phyloP scores from a whole-genome alignment of 2,329 filamentous ascomycete species.

The Diaporthe ampelina region DNA sequence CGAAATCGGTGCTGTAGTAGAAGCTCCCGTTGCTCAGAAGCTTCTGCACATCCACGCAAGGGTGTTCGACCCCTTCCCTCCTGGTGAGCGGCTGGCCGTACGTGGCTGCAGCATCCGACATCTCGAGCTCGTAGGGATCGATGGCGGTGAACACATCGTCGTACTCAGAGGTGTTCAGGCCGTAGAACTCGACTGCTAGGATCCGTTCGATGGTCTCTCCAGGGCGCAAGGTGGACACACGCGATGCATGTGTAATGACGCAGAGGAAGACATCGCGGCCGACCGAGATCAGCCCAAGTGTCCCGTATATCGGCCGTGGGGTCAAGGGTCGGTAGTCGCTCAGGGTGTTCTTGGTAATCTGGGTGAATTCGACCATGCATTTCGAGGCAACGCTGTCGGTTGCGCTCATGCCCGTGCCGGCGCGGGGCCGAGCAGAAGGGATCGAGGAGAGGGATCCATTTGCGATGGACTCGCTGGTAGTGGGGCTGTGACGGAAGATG shows the following conservation, averaged over 20 bases:
- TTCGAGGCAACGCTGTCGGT: constrained; percentile 65
- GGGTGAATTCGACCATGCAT: constrained; percentile 91
- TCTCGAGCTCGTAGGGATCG: constrained; percentile 66
- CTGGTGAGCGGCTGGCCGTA: constrained; percentile 69
- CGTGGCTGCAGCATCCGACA: constrained; percentile 60
- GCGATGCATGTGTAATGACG: constrained; percentile 83
- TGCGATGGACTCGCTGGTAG: constrained; percentile 69
- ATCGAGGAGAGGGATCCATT: constrained; percentile 72
- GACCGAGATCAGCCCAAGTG: constrained; percentile 87
- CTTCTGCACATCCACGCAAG: constrained; percentile 91
- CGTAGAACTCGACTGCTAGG: constrained; percentile 90
- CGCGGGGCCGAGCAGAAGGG: constrained; percentile 60
- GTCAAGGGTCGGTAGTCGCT: constrained; percentile 83
- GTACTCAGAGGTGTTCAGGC: constrained; percentile 87
- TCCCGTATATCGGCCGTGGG: constrained; percentile 83
- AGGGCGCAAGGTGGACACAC: constrained; percentile 85
- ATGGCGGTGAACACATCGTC: constrained; percentile 76
- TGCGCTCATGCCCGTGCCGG: constrained; percentile 51
- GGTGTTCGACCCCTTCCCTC: constrained; percentile 84
- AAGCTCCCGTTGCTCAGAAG: constrained; percentile 93
- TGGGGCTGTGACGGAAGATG: constrained; percentile 84
- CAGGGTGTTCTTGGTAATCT: constrained; percentile 74
- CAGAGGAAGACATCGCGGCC: constrained; percentile 90
- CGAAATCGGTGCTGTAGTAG: constrained; percentile 99
- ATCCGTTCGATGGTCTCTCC: constrained; percentile 93